These are phyloP conservation scores for Inga leiocalycina DNA, from an alignment of 306 rosid genomes.

Conservation along the genomic window DNA sequence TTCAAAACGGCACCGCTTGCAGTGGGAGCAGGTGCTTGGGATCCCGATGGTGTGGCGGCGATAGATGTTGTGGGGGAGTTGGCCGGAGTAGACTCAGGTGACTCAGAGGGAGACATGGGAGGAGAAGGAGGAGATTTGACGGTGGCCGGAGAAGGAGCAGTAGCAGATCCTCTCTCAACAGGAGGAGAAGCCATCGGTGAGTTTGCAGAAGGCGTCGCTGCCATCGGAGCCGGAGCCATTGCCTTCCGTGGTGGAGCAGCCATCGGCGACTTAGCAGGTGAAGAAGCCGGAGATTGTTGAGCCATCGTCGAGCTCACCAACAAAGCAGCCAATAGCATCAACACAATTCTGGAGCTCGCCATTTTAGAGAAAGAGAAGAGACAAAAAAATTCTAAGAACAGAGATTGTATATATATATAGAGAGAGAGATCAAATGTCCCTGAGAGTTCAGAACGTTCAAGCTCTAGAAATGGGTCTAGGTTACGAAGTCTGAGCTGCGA, in stretches of 20 bases:
- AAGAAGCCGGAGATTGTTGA: conserved; percentile 49
- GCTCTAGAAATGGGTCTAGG: neutral
- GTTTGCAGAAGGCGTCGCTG: conserved; percentile 21
- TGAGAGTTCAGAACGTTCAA: neutral
- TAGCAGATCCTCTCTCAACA: conserved; percentile 21
- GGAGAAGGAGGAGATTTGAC: conserved; percentile 49
- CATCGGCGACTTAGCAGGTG: conserved; percentile 35
- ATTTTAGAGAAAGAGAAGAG: conserved; percentile 23
- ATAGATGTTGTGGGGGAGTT: conserved; percentile 43
- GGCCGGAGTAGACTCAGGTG: conserved; percentile 33
- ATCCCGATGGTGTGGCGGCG: conserved; percentile 11
- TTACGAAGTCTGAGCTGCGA: neutral
- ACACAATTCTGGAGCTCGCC: conserved; percentile 39
- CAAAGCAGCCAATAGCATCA: conserved; percentile 42
- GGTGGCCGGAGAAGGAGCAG: conserved; percentile 42
- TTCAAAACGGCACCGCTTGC: conserved; percentile 1
- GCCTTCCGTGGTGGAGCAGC: conserved; percentile 11
- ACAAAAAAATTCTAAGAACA: neutral
- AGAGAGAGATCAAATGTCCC: neutral
- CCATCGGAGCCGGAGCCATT: conserved; percentile 11
- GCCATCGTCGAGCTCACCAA: conserved; percentile 41
- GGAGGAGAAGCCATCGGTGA: conserved; percentile 38
- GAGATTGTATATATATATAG: neutral
- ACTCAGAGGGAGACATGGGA: conserved; percentile 22
- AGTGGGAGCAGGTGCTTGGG: conserved; percentile 30